Evolutionary conservation across 306 rosid genomes (phyloP), one percentile per base, ranked within the genome.

Genomic region (Vigna radiata): DNA sequence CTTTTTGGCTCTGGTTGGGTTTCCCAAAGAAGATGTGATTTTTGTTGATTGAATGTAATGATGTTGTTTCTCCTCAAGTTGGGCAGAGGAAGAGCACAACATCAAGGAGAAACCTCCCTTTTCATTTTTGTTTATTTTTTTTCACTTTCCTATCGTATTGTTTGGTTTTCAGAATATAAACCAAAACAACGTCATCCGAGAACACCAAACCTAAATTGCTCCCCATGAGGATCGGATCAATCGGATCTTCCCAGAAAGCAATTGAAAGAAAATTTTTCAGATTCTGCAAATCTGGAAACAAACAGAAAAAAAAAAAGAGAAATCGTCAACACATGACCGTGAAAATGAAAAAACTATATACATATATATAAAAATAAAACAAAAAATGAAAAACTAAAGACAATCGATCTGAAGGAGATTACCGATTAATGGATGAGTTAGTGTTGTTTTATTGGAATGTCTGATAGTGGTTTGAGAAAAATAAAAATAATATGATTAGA

Each of bases 341-440:
- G 54, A 11, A 62, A 31, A 52, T 0, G 6, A 12, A 29, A 25
- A 16, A 6, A 1, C 12, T 39, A 46, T 4, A 31, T 31, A 29
- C 5, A 29, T 29, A 29, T 3, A 29, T 29, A 75, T 1, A 14
- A 7, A 13, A 37, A 41, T 8, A 41, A 8, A 41, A 41, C 25
- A 75, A 8, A 27, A 21, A 59, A 47, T 0, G 14, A 4, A 14
- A 8, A 41, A 3, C 48, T 31, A 44, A 63, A 63, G 21, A 13
- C 25, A 7, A n/a, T 50, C 0, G 47, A 68, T 59, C 31, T 0
- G 17, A 17, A 17, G 33, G 78, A 68, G 79, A 67, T 79, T 87
- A 87, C 89, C 90, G n/a, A 36, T 14, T 2, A 17, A 46, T 15
- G 78, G 4, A 48, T 73, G 78, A 68, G 21, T 72, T 6, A n/a